These are phyloP conservation scores for Tripidium arundinaceum DNA, from an alignment of 202 grass and related monocot genomes.

Conservation along the genomic window DNA sequence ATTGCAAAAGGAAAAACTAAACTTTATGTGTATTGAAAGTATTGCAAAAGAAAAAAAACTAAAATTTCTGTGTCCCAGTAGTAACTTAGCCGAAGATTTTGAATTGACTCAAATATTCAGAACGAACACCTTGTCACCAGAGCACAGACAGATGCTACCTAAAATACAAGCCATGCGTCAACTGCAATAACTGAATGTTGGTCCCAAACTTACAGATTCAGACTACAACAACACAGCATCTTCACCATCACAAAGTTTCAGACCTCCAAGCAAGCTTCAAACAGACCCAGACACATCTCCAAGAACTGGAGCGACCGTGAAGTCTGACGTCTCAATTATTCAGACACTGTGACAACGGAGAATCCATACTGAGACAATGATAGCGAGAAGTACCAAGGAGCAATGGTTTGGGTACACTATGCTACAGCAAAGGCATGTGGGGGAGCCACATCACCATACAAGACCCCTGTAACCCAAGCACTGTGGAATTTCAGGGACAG, in stretches of 20 bases:
- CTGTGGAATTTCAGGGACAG: slow-evolving; percentile 26
- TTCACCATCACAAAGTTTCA: background rate
- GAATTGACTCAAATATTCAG: background rate
- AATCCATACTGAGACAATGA: background rate
- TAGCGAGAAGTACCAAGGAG: background rate
- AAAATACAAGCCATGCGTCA: background rate
- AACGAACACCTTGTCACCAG: background rate
- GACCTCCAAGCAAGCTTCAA: slow-evolving; percentile 6
- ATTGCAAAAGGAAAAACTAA: background rate
- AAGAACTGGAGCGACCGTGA: background rate
- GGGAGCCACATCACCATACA: slow-evolving; percentile 32
- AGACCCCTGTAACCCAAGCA: slow-evolving; percentile 33
- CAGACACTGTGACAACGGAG: background rate
- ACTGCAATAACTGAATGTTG: background rate
- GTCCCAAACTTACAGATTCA: background rate
- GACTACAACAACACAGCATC: background rate
- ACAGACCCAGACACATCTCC: background rate
- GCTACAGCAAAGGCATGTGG: slow-evolving; percentile 34
- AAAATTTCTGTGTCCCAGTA: background rate
- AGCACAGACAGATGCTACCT: background rate
- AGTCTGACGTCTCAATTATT: slow-evolving; percentile 29
- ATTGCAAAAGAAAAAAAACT: background rate
- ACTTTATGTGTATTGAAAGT: too few species aligned
- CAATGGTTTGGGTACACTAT: slow-evolving; percentile 30
- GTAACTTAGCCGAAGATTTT: background rate